Base-by-base conservation (phyloP, 164 flowering plant species). In the Dillenia suffruticosa region DNA sequence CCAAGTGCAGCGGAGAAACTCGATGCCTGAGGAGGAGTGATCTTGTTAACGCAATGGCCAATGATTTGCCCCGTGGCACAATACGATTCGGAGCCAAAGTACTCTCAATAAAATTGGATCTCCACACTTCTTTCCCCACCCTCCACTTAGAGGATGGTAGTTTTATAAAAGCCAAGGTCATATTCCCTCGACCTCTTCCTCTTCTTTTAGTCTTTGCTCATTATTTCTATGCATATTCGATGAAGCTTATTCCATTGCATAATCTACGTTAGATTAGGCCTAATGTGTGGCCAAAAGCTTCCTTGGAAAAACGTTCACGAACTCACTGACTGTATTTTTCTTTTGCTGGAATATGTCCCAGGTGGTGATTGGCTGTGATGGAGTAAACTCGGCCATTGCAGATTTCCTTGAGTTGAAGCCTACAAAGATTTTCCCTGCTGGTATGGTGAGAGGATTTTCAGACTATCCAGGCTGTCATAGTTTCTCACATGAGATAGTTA, bases 351-450 rank as follows among this genome's bases (percentile, higher is more conserved):
- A 32, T 5, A 32, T 32, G 40, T 5, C 8, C 44, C 72, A 84
- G 87, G 74, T 81, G 50, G 51, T 85, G 63, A 74, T 83, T 51
- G 87, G 90, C 15, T 81, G 87, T 58, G 90, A 85, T 51, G 90
- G 90, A 43, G 76, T 61, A 9, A 74, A 73, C 49, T 83, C 90
- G 1, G 57, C 72, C 0, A 64, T 80, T n/a, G 76, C 82, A 1
- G 69, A 76, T 14, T 70, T 59, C 26, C 66, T 85, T 6, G 76
- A 65, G 14, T 47, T 82, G 19, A 77, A 71, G 32, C 62, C 78
- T 10, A 52, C 70, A 10, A 74, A 61, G 51, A n/a, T 50, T 13
- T 76, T 63, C 48, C 11, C 70, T 9, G 17, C 49, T 14, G 40
- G 70, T 24, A 70, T 68, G 5, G 57, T 74, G 12, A 72, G 83